Evolutionary conservation across 2,329 filamentous ascomycete genomes (phyloP), one percentile per base, ranked within the genome.

Genomic region (Xylariaceae sp.): DNA sequence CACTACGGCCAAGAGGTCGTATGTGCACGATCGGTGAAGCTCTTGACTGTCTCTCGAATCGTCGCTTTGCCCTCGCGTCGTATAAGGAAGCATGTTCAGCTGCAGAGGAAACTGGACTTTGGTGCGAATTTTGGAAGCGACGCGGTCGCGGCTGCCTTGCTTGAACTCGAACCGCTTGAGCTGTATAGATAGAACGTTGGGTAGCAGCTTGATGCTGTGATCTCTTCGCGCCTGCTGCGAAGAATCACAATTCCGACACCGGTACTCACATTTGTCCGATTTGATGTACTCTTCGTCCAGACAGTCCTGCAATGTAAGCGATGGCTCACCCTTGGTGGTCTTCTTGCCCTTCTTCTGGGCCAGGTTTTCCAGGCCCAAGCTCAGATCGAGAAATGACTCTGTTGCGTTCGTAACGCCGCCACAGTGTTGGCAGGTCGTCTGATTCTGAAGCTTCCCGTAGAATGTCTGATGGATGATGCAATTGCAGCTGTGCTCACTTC

Each of bases 401-500:
- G 90, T 82, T 1, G 90, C 87, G 55, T 88, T 87, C 1, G 89
- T 96, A 18, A 87, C 83, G 60, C 91, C 92, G 53, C 85, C 80
- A 71, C 93, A 97, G 62, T 87, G 88, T 65, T 90, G 87, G 71
- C 93, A 99, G 16, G 90, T 96, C 38, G 96, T 93, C 17, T 88
- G 93, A 65, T 87, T 94, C 63, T 90, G 89, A 55, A 95, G 83
- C 67, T 95, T 93, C 55, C 94, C 94, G 68, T 93, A 96, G 65
- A 97, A 97, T 0, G 90, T 92, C 66, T 93, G 89, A 69, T 97
- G 94, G 61, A 97, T 88, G 63, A 97, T 89, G 71, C 93, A 99
- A 53, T 86, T 83, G 75, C 94, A 97, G 60, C 73, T 81, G 63
- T 83, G 80, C 64, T 83, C 81, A 57, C 77, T 82, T 55, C 75